Percentiles rank a stretch among this genome's conserved stretches.
phyloP scores from a whole-genome alignment of 176 grass and related monocot species.

The bread wheat (Triticum aestivum) region IWGSC_CS_RefSeq_v2.1 NC_057807.1:574683028-574683527 shows the following conservation, averaged over 20 bases:
- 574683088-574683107: background rate
- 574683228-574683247: background rate
- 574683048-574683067: slow-evolving; percentile 1
- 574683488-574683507: background rate
- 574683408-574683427: slow-evolving; percentile 92
- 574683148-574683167: background rate
- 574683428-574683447: slow-evolving; percentile 90
- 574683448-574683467: slow-evolving; percentile 49
- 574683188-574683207: slow-evolving; percentile 9
- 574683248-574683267: slow-evolving; percentile 74
- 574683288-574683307: slow-evolving; percentile 98
- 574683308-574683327: slow-evolving; percentile 93
- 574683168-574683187: background rate
- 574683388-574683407: slow-evolving; percentile 97
- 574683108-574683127: slow-evolving; percentile 22
- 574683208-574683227: background rate
- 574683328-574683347: slow-evolving; percentile 99
- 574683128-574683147: slow-evolving; percentile 1
- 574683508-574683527: background rate
- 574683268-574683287: slow-evolving; percentile 99
- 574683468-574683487: slow-evolving; percentile 23
- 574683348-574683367: slow-evolving; percentile 96
- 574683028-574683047: background rate
- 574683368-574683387: slow-evolving; percentile 99
- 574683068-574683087: slow-evolving; percentile 5